Base-by-base conservation (phyloP, 179 eudicot species). In the Monotropa hypopitys region DNA sequence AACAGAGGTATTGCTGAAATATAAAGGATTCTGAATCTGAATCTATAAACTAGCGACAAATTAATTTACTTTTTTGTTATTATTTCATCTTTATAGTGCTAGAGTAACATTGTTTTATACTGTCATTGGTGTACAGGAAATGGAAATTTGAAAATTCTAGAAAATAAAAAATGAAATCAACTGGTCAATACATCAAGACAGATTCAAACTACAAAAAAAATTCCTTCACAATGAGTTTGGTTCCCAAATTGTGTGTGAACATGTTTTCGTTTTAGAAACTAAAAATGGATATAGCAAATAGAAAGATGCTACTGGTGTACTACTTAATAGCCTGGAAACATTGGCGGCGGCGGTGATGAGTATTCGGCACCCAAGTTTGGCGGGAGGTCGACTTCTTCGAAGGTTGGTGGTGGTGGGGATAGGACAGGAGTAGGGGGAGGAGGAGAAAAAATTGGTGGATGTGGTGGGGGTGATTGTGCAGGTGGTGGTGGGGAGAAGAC, bases 291-390 rank as follows among this genome's bases (percentile, higher is more conserved):
- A 42, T 4, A 8, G 40, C 6, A 10, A 21, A 68, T 9, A 4
- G 49, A 10, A 13, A 42, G 28, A 46, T 23, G 73, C 73, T 70
- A 70, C 45, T 70, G 73, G 54, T 6, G n/a, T 70, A 26, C 73
- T 26, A 70, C 53, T 70, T 70, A 70, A 45, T 70, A 70, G 35
- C 73, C 73, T 70, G 16, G 54, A 28, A 70, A 70, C 54, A 70
- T 26, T 70, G 73, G 73, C 11, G 73, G 73, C 16, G 73, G 73
- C 11, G 73, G 73, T 21, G 73, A 70, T 15, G 33, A 43, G 73
- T 70, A 70, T 15, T 70, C 53, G 1, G 8, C n/a, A 3, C 73
- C 73, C 35, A 70, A 70, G 54, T 12, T 9, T 45, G 73, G 73
- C 8, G 73, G 73, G 54, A 70, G 54, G 73, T 6, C 33, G 8